phyloP scores from a whole-genome alignment of 306 rosid species.

The Cucumis hystrix region DNA sequence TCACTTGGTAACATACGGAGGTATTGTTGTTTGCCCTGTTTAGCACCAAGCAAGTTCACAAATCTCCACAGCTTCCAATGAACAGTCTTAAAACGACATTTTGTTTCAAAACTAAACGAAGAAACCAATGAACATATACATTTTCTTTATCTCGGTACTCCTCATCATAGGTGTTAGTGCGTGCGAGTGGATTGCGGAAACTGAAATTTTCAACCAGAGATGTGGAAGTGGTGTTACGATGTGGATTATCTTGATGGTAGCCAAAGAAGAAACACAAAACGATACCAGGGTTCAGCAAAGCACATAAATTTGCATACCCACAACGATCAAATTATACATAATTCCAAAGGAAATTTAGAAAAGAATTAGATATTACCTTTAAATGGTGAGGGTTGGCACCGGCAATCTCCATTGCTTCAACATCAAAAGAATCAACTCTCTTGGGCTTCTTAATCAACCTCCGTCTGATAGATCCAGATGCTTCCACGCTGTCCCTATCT shows the following conservation, averaged over 20 bases:
- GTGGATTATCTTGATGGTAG: not conserved
- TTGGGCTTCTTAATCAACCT: constrained; percentile 71
- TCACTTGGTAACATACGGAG: no score
- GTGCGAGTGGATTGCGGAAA: not conserved
- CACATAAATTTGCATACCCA: not conserved
- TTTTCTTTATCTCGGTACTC: not conserved
- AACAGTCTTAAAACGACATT: not conserved
- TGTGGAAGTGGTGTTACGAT: not conserved
- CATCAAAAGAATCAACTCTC: constrained; percentile 81
- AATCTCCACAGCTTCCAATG: not conserved
- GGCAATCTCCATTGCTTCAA: constrained; percentile 82
- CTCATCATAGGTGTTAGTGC: not conserved
- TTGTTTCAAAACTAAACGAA: not conserved
- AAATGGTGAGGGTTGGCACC: constrained; percentile 33
- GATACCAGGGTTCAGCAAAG: not conserved
- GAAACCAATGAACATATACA: no score
- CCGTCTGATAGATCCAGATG: constrained; percentile 56
- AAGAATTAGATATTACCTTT: constrained; percentile 24
- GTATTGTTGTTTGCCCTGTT: not conserved
- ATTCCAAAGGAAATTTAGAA: not conserved
- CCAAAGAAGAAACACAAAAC: not conserved
- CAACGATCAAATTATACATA: not conserved
- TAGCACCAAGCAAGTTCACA: not conserved
- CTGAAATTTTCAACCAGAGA: not conserved
- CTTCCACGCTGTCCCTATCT: constrained; percentile 32